Evolutionary conservation across 1,284 basidiomycete species (phyloP), one percentile per base, ranked within the genome.

Genomic region (Moesziomyces sp.): DNA sequence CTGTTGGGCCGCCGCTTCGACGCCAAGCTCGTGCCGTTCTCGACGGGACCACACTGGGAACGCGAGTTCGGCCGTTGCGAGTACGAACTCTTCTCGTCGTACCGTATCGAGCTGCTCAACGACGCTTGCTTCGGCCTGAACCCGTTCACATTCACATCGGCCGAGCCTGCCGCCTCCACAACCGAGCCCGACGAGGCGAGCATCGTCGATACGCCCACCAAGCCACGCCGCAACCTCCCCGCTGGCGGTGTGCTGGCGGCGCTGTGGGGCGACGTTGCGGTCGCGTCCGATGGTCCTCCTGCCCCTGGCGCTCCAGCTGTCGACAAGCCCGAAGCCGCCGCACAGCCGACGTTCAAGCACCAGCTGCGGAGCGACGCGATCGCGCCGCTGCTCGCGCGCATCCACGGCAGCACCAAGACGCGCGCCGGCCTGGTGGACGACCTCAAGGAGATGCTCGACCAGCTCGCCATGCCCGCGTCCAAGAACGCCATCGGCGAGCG

Each of bases 11-110:
- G 79, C 11, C 58, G 80, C 10, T 83, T 83, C 58, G 78, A 81
- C 26, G 34, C 77, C 9, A 83, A 82, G 46, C 72, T 84, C 14
- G 77, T 83, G 18, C 80, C 81, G 2, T 80, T 83, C 45, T 64
- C 68, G 10, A 76, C 78, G 0, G 82, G 82, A 0, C 82, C 82
- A 11, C 80, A 83, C 52, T 84, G 80, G 80, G 79, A 83, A 48
- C 14, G 28, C 3, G 64, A 54, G 21, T 56, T 80, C 18, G 72
- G 74, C 52, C 59, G 58, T 34, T 69, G 77, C 46, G 61, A 56
- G 5, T 71, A 81, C 51, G 72, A 77, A n/a, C 60, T 65, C 21
- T 82, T 84, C 40, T 58, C 62, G 30, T 55, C 52, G 1, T 84
- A 81, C 54, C 73, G 75, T 46, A 80, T 81, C 46, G 80, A 81